Conservation (phyloP, 345 rosid genomes). For the Viola odorata region DNA sequence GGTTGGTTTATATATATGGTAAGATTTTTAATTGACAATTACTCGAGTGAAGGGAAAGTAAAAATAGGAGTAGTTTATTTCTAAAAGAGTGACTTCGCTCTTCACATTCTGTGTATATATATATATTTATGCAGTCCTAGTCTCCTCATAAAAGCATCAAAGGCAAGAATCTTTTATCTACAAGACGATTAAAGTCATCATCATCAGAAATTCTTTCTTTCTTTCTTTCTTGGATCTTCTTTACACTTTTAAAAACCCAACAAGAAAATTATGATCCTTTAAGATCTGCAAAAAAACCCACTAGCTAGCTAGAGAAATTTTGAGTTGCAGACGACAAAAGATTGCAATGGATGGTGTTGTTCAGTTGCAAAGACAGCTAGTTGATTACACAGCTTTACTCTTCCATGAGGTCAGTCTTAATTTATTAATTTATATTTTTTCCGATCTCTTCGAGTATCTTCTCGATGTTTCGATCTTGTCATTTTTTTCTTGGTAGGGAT, state of each 20-base stretch:
- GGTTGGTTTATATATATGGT: too few relatives aligned
- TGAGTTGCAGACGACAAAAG: conserved; percentile 1
- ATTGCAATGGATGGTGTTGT: conserved; percentile 37
- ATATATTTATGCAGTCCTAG: conserved; percentile 1
- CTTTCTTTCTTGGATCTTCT: too few relatives aligned
- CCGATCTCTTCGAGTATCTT: neutral
- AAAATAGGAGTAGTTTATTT: too few relatives aligned
- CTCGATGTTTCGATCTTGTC: neutral
- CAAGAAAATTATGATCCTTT: neutral
- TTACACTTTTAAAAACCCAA: too few relatives aligned
- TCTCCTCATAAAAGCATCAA: conserved; percentile 3
- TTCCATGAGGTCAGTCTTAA: conserved; percentile 42
- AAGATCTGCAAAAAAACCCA: conserved; percentile 20
- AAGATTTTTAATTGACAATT: too few relatives aligned
- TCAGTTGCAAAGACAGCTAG: conserved; percentile 45
- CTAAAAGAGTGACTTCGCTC: conserved; percentile 11
- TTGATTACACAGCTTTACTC: conserved; percentile 39
- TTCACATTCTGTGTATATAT: conserved; percentile 9
- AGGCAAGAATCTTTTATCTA: conserved; percentile 19
- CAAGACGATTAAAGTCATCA: conserved; percentile 14
- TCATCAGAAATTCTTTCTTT: too few relatives aligned
- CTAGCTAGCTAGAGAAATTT: neutral
- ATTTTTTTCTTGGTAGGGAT: conserved; percentile 27
- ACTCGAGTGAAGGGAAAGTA: too few relatives aligned
- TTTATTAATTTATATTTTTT: neutral